phyloP scores from a whole-genome alignment of 2,329 filamentous ascomycete genomes.

The Emericellopsis atlantica region DNA sequence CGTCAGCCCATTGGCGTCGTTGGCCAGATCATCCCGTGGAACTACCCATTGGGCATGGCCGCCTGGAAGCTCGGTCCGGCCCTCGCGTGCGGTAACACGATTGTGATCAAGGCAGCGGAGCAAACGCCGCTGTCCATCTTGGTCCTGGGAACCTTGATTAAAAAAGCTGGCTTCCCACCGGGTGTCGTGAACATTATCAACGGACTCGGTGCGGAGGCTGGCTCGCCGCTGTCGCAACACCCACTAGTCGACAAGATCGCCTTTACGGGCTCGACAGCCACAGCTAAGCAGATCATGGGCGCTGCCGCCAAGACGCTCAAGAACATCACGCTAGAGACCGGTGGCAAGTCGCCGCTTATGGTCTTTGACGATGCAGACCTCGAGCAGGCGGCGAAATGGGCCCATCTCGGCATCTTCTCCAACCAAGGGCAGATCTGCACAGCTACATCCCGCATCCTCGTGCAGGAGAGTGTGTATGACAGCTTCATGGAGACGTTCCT shows the following conservation, averaged over 20 bases:
- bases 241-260: slow-evolving; percentile 56
- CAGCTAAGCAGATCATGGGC: slow-evolving; percentile 56
- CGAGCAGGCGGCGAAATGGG: slow-evolving; percentile 46
- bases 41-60: slow-evolving; percentile 37
- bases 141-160: slow-evolving; percentile 48
- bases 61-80: slow-evolving; percentile 59
- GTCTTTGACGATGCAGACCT: slow-evolving; percentile 47
- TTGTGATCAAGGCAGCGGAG: slow-evolving; percentile 48
- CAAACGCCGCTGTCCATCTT: slow-evolving; percentile 47
- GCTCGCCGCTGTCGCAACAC: slow-evolving; percentile 51
- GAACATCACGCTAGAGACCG: slow-evolving; percentile 45
- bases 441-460: slow-evolving; percentile 41
- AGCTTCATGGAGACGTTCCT: slow-evolving; percentile 47
- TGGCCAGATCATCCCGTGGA: slow-evolving; percentile 59
- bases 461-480: slow-evolving; percentile 41
- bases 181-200: slow-evolving; percentile 62
- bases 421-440: slow-evolving; percentile 46
- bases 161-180: slow-evolving; percentile 58
- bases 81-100: slow-evolving; percentile 44
- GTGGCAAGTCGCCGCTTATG: slow-evolving; percentile 45
- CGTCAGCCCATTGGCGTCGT: slow-evolving; percentile 59
- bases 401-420: slow-evolving; percentile 24
- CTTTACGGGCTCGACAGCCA: slow-evolving; percentile 58
- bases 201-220: slow-evolving; percentile 51
- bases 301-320: slow-evolving; percentile 45